phyloP scores from a whole-genome alignment of 495 filamentous ascomycete species.

The Aspergillus haitiensis region DNA sequence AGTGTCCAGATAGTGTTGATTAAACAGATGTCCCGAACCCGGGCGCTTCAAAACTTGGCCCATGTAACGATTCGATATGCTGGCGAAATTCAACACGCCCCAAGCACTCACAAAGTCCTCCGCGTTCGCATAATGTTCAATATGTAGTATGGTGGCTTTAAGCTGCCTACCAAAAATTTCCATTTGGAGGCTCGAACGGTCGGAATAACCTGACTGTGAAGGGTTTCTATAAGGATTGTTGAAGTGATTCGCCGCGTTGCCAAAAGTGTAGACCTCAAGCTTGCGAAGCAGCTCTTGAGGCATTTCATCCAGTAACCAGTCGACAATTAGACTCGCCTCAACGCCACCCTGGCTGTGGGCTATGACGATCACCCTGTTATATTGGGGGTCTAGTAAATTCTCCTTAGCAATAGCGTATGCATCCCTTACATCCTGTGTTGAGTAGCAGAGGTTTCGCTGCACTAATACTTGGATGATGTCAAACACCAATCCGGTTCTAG shows the following conservation, averaged over 20 bases:
- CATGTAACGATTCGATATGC: conserved; percentile 59
- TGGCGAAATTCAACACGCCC: conserved; percentile 67
- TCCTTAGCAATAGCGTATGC: conserved; percentile 36
- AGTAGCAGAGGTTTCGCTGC: conserved; percentile 73
- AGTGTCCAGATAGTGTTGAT: conserved; percentile 76
- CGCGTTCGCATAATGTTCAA: conserved; percentile 84
- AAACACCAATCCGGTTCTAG: conserved; percentile 60
- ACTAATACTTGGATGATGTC: conserved; percentile 76
- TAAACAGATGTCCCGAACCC: conserved; percentile 70
- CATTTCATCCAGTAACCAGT: conserved; percentile 77
- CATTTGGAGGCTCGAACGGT: background rate
- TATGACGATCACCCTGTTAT: conserved; percentile 73
- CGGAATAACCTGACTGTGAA: background rate
- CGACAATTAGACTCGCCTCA: conserved; percentile 69
- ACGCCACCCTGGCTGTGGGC: conserved; percentile 84
- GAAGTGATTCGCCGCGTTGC: conserved; percentile 82
- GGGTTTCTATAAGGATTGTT: conserved; percentile 64
- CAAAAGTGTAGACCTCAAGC: conserved; percentile 85
- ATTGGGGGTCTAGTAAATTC: conserved; percentile 41
- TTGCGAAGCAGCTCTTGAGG: conserved; percentile 64
- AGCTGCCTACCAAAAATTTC: background rate
- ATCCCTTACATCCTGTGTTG: conserved; percentile 64
- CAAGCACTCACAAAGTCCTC: conserved; percentile 74
- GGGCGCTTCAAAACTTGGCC: conserved; percentile 71
- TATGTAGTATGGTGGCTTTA: conserved; percentile 57